Conservation (phyloP, 2,329 filamentous ascomycete species). For the Stagonosporopsis vannaccii region DNA sequence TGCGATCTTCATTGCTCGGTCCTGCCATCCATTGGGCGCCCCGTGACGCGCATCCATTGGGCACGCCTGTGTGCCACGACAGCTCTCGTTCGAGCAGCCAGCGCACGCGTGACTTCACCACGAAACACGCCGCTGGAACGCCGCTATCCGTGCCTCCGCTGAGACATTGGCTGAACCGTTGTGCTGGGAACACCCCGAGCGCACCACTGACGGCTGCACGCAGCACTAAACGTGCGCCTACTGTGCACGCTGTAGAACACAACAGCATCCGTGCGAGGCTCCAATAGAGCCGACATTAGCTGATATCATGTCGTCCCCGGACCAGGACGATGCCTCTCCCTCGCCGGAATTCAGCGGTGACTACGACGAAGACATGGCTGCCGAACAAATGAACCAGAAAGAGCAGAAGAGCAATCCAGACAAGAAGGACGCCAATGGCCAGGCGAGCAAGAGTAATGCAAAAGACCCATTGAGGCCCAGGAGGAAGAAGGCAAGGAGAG, state of each 20-base stretch:
- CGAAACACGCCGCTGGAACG: constrained; percentile 52
- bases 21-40: constrained; percentile 21
- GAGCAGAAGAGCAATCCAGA: constrained; percentile 47
- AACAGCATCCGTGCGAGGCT: constrained; percentile 45
- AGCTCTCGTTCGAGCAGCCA: constrained; percentile 47
- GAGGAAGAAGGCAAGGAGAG: constrained; percentile 93
- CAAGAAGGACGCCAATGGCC: constrained; percentile 43
- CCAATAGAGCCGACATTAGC: constrained; percentile 30
- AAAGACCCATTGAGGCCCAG: constrained; percentile 91
- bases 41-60: constrained; percentile 37
- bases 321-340: constrained; percentile 56
- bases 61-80: constrained; percentile 43
- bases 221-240: constrained; percentile 52
- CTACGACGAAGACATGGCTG: constrained; percentile 54
- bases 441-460: constrained; percentile 59
- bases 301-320: constrained; percentile 59
- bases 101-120: constrained; percentile 52
- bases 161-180: constrained; percentile 50
- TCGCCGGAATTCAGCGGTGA: constrained; percentile 57
- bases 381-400: constrained; percentile 50
- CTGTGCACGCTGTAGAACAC: constrained; percentile 37
- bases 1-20: constrained; percentile 12
- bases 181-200: constrained; percentile 39
- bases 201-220: constrained; percentile 50
- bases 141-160: constrained; percentile 38